Conservation (phyloP, 306 rosid genomes). For the Quercus gilva region DNA sequence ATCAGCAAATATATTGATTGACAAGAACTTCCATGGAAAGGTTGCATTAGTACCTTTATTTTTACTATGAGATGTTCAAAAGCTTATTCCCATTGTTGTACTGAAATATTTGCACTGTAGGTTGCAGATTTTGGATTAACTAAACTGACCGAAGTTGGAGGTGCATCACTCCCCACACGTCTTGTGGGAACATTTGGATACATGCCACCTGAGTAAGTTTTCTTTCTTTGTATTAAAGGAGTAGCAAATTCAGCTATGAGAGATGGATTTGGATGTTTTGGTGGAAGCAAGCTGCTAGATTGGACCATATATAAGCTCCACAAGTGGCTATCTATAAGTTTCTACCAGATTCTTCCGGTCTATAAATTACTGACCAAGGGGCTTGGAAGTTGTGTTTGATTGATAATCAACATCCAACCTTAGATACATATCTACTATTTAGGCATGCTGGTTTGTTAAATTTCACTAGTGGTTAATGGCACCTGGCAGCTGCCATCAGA, state of each 20-base stretch:
- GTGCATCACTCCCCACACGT: slow-evolving; percentile 74
- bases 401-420: background rate
- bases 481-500: background rate
- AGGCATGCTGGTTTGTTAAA: background rate
- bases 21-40: slow-evolving; percentile 80
- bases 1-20: slow-evolving; percentile 93
- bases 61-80: background rate
- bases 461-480: background rate
- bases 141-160: slow-evolving; percentile 86
- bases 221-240: background rate
- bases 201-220: slow-evolving; percentile 89
- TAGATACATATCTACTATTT: background rate
- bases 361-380: background rate
- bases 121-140: slow-evolving; percentile 98
- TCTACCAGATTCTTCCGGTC: background rate
- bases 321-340: background rate
- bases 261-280: background rate
- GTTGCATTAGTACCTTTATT: slow-evolving; percentile 32
- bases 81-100: slow-evolving; percentile 19
- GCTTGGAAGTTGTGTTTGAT: background rate
- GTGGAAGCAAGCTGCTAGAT: background rate
- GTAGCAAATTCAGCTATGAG: slow-evolving; percentile 3
- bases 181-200: slow-evolving; percentile 94
- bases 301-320: background rate
- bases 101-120: slow-evolving; percentile 35